Evolutionary conservation across 495 filamentous ascomycete species (phyloP), one percentile per base, ranked within the genome.

Genomic region (Pseudoneurospora amorphoporcata): DNA sequence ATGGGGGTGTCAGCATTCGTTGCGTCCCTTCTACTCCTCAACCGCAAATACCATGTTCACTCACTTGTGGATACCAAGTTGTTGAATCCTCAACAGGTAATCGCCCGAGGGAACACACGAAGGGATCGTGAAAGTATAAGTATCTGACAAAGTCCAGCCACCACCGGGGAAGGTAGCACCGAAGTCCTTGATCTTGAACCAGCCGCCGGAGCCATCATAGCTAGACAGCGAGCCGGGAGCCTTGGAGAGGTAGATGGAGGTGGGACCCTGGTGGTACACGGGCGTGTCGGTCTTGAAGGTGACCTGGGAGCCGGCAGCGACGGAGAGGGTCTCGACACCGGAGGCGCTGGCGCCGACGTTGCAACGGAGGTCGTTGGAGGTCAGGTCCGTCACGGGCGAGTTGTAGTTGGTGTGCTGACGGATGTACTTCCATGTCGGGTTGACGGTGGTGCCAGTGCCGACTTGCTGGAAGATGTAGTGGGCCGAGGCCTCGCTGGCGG

Each of bases 81-180:
- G 83, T 77, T 91, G 88, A 71, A 88, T 87, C 4, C 89, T 83
- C 68, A 91, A 76, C 39, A 91, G 87, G 73, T 91, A 91, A 53
- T 90, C 86, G 65, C 89, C 89, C 39, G 76, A 78, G 0, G 87
- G 83, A 72, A 89, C 81, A 69, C 81, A 83, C 68, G 80, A 77
- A 4, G 89, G 89, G 73, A 91, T 86, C n/a, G 78, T 84, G 79
- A 81, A 84, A 9, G 77, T 82, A 80, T 89, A 90, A 42, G 79
- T 78, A 71, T 76, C 82, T 80, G 39, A 32, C 53, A 65, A 65
- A 17, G 53, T 65, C 83, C 76, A 32, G 73, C 70, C 72, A 87
- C 83, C 80, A 23, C 77, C 76, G 73, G 41, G 76, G 73, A 85
- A 82, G 37, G 75, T 76, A 41, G 83, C 80, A 53, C 81, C 83